Evolutionary conservation across 2,329 filamentous ascomycete species (phyloP), one percentile per base, ranked within the genome.

Genomic region (Pseudohalonectria lignicola): DNA sequence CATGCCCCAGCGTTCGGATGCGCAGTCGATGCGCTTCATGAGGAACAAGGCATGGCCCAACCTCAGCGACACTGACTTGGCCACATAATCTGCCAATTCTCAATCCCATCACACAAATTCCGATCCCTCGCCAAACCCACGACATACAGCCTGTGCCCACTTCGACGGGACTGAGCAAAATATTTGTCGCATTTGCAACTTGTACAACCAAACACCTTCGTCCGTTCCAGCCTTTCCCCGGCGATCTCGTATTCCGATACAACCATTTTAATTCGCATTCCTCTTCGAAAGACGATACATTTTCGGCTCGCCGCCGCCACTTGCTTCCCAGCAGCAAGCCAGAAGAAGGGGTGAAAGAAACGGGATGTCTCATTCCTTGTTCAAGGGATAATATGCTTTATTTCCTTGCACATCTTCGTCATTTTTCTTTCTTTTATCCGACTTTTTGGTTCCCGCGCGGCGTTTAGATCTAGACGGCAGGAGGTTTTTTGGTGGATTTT

Each of bases 391-490:
- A 39, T 33, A 21, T 30, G 32, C 23, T 31, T 35, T 37, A 42
- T 41, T 32, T 48, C 47, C 47, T 47, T 43, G n/a, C 42, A 45
- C 40, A 43, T 47, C 7, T 36, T 40, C 20, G 21, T 15, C 25
- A 17, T 49, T 54, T 48, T 46, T 17, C 13, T 19, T 33, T 20
- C 7, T 11, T 20, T 4, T 20, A 15, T 3, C 12, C 17, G 15
- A 12, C 18, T 18, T 10, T 17, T 33, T 19, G 1, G 17, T 47
- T 47, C 53, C 53, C 56, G 54, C 55, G 55, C 49, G 57, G 58
- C 57, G 58, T 60, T 47, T 37, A 42, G 17, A 37, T 32, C 18
- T 47, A 47, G 45, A 47, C 43, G 44, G 45, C 36, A 40, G 35
- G 37, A 42, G 39, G 31, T 23, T 31, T 41, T 39, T 43, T 47